Percentiles rank a stretch among this genome's conserved stretches.
Conservation (phyloP, 345 rosid species). For the Ceriops zippeliana region DNA sequence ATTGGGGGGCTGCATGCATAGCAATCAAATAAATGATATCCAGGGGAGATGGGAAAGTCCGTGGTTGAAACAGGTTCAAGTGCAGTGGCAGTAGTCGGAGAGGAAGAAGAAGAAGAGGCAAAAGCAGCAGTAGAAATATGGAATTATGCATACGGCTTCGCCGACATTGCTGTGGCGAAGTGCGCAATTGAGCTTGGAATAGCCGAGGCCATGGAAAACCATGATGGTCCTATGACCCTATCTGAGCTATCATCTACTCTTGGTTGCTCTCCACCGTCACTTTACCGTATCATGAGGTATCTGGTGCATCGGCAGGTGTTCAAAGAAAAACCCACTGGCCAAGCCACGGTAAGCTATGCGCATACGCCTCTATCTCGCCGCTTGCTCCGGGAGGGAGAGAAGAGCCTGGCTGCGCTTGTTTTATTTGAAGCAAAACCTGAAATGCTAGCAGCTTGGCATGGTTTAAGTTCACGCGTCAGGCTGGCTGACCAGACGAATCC, state of each 20-base stretch:
- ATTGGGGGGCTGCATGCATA: too few relatives aligned
- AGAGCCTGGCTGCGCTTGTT: slow-evolving; percentile 39
- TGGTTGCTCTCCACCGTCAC: slow-evolving; percentile 44
- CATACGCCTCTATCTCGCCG: slow-evolving; percentile 63
- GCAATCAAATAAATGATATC: too few relatives aligned
- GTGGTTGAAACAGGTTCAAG: slow-evolving; percentile 6
- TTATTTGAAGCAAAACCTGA: slow-evolving; percentile 44
- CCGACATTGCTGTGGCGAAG: slow-evolving; percentile 55
- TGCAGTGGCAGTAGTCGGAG: background rate
- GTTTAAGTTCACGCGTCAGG: slow-evolving; percentile 39
- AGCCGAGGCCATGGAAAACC: slow-evolving; percentile 56
- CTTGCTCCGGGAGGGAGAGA: slow-evolving; percentile 34
- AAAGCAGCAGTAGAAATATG: slow-evolving; percentile 48
- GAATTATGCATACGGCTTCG: slow-evolving; percentile 51
- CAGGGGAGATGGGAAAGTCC: background rate
- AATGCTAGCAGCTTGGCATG: slow-evolving; percentile 60
- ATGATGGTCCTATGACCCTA: slow-evolving; percentile 43
- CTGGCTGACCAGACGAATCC: slow-evolving; percentile 9
- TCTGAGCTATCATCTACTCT: slow-evolving; percentile 46
- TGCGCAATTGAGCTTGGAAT: slow-evolving; percentile 78
- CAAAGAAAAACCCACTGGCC: slow-evolving; percentile 28
- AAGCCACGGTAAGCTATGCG: slow-evolving; percentile 28
- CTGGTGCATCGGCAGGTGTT: slow-evolving; percentile 46
- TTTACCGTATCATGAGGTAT: slow-evolving; percentile 63
- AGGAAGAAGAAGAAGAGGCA: slow-evolving; percentile 25